A percentile compares a stretch with the other conserved stretches of the same genome.
These are phyloP conservation scores for Penicillium ucsense DNA, from an alignment of 495 filamentous ascomycete species.

Conservation along the genomic window DNA sequence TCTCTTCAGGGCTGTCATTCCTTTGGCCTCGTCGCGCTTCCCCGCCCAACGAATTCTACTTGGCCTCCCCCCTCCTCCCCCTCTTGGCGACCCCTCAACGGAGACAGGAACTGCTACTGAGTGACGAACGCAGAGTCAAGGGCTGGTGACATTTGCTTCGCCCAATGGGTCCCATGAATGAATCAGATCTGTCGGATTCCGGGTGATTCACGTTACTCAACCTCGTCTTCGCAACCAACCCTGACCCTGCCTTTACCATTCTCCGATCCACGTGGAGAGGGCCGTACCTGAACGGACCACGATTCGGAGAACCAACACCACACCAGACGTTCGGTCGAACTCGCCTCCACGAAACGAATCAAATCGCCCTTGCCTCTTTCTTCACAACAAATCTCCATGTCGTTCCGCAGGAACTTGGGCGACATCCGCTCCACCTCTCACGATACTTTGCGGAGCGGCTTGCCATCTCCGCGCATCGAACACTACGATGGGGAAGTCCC, in stretches of 20 bases:
- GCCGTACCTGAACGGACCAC: not conserved
- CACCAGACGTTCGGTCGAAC: too few relatives aligned
- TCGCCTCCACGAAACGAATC: too few relatives aligned
- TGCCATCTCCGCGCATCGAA: constrained; percentile 57
- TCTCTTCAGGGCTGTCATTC: constrained; percentile 30
- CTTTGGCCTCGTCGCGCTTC: constrained; percentile 21
- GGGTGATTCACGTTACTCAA: constrained; percentile 5
- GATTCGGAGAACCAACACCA: not conserved
- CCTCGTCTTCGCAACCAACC: too few relatives aligned
- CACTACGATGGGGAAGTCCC: constrained; percentile 81
- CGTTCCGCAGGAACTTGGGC: constrained; percentile 46
- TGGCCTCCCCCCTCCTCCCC: constrained; percentile 7
- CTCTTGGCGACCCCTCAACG: not conserved
- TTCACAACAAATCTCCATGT: constrained; percentile 28
- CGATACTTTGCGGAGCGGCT: constrained; percentile 39
- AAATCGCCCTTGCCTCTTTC: not conserved
- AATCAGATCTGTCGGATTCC: constrained; percentile 6
- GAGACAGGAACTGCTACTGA: too few relatives aligned
- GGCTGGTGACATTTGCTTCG: not conserved
- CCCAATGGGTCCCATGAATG: constrained; percentile 7
- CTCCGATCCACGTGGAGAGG: too few relatives aligned
- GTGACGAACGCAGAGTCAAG: too few relatives aligned
- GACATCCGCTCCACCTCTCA: constrained; percentile 57
- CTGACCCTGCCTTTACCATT: too few relatives aligned
- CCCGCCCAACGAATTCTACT: constrained; percentile 2